Conservation (phyloP, 139 green algal species). For the Limnomonas spitsbergensis region DNA sequence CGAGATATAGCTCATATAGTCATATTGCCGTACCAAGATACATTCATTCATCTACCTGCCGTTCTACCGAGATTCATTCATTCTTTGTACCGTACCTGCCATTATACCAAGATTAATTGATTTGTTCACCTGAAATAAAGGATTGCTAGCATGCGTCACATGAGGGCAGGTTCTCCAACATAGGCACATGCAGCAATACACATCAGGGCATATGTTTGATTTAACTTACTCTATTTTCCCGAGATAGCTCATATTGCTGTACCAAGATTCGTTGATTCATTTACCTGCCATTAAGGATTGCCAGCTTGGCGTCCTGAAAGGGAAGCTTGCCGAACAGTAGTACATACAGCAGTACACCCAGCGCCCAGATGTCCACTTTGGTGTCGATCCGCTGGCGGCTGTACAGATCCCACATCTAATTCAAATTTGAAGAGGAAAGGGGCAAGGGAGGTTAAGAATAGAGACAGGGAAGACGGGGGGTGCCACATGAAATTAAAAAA, state of each 20-base stretch:
- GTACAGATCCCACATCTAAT: constrained; percentile 86
- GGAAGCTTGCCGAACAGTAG: constrained; percentile 74
- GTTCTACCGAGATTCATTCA: no score
- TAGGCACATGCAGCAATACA: neutral
- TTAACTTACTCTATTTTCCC: neutral
- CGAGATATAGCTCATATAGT: no score
- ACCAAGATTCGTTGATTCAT: neutral
- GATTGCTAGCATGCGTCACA: neutral
- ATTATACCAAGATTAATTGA: no score
- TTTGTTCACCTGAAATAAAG: no score
- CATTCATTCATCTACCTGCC: no score
- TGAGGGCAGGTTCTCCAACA: neutral
- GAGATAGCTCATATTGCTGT: neutral
- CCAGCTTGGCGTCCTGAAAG: constrained; percentile 78
- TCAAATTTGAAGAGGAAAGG: neutral
- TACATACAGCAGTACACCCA: constrained; percentile 83
- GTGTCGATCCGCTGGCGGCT: constrained; percentile 67
- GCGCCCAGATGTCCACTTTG: constrained; percentile 80
- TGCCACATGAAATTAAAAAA: no score
- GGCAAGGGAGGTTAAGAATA: no score
- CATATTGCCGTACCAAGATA: no score
- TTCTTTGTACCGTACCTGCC: no score
- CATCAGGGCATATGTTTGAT: constrained; percentile 7
- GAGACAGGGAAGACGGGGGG: neutral
- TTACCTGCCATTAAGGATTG: constrained; percentile 73